Base-by-base conservation (phyloP, 169 alveolate genomes). In the Cryptosporidium sp. region DNA sequence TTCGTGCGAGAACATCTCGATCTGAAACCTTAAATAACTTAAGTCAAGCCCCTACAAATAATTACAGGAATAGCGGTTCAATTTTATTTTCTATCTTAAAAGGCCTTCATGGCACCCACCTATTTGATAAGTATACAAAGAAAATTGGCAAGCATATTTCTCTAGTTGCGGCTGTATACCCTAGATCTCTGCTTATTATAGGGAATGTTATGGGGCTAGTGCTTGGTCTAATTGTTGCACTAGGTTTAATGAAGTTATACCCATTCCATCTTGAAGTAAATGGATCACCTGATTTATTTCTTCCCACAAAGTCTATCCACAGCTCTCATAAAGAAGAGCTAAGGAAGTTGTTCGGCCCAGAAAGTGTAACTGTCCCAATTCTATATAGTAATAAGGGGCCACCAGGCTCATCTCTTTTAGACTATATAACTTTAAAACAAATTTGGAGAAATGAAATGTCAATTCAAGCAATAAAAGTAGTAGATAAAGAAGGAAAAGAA, bases 361-460 rank as follows among this genome's bases (percentile, higher is more conserved):
- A 80, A 43, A 62, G 58, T 41, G 69, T 45, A 21, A 43, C 51
- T 14, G 69, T 80, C 35, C 89, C 89, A n/a, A 65, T 80, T 16
- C n/a, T 80, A 45, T 80, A 80, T 48, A 80, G 89, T 80, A 80
- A 80, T 58, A 80, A 37, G 35, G 89, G 89, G 3, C 89, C 89
- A 14, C 35, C 80, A 7, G 75, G 75, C 16, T 62, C 89, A 7
- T 80, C 89, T 16, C 65, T 80, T 21, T 39, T 80, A 33, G 89
- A 80, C 31, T 80, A 37, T 23, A 16, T 65, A 8, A 59, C 89
- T 12, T 55, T 80, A 9, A 80, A 80, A 48, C 80, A 80, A 48
- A 80, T 80, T 59, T 80, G 89, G 89, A 62, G 55, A 43, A 80
- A 80, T 45, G 89, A 80, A 62, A 62, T 80, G 75, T 37, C 89